These are phyloP conservation scores for Aspergillus sp. DNA, from an alignment of 2,329 filamentous ascomycete genomes.

Conservation along the genomic window DNA sequence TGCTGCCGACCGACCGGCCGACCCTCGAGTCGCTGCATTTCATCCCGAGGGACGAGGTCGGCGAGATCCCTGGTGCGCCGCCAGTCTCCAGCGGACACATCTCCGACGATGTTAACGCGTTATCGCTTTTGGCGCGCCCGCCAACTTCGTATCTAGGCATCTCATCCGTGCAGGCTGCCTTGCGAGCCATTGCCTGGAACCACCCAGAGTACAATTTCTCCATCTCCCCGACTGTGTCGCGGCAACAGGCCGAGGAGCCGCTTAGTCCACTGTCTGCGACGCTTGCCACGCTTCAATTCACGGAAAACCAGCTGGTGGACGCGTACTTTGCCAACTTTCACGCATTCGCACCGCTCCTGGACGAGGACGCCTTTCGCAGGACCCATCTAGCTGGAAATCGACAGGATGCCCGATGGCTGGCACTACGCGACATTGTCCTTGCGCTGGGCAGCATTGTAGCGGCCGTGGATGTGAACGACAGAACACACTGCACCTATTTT, in stretches of 20 bases:
- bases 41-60: not conserved
- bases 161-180: slow-evolving; percentile 73
- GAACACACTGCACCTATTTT: slow-evolving; percentile 70
- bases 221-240: slow-evolving; percentile 4
- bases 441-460: slow-evolving; percentile 66
- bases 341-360: slow-evolving; percentile 71
- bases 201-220: slow-evolving; percentile 49
- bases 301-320: slow-evolving; percentile 65
- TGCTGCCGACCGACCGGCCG: not conserved
- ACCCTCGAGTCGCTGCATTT: slow-evolving; percentile 3
- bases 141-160: slow-evolving; percentile 69
- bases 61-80: not conserved
- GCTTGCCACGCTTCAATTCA: not conserved
- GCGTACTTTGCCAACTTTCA: slow-evolving; percentile 74
- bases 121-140: slow-evolving; percentile 64
- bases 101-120: slow-evolving; percentile 70
- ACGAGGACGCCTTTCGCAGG: slow-evolving; percentile 69
- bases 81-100: slow-evolving; percentile 42
- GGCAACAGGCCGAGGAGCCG: not conserved
- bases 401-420: slow-evolving; percentile 69
- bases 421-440: slow-evolving; percentile 73
- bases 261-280: not conserved
- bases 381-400: slow-evolving; percentile 65
- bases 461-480: slow-evolving; percentile 57
- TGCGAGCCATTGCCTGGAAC: slow-evolving; percentile 67